Evolutionary conservation across 345 rosid genomes (phyloP), one percentile per base, ranked within the genome.

Genomic region (Arabis alpina): DNA sequence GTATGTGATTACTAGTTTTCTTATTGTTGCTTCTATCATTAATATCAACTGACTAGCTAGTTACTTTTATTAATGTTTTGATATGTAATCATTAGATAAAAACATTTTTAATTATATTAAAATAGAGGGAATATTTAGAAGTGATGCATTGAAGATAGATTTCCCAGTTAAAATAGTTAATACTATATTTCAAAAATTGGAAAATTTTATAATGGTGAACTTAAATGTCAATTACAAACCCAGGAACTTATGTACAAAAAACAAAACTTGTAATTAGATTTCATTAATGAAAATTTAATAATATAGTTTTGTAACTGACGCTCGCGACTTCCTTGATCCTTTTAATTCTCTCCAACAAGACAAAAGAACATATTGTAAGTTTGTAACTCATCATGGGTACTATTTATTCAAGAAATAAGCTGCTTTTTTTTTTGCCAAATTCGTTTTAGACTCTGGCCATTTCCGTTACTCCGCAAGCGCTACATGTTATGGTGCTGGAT

Each of bases 271-370:
- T 47, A 63, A 47, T 47, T 30, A 47, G 11, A 45, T 2, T 24
- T 61, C 58, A 10, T 42, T 8, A 36, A 36, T 36, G 10, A 36
- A 13, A 34, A 23, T 5, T 59, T 59, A 36, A 36, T 59, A 59
- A 24, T 59, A 12, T 11, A 30, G 53, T 55, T 67, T 42, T 43
- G 65, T 68, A 57, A 68, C 65, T 6, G 73, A 57, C 56, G 23
- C 23, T 19, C 23, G 49, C 40, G 14, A 57, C 16, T 47, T 51
- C 25, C 59, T 37, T 47, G 47, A 39, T 47, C 39, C 56, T 24
- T 68, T 14, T n/a, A 23, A 47, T n/a, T 24, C 28, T 47, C 48
- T 56, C 47, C 54, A 47, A 36, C 25, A 47, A 36, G 57, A 47
- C 48, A 34, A 57, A 49, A 48, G 7, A 36, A 13, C 48, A 14